Conservation (phyloP, 345 rosid genomes). For the Draba incana region DNA sequence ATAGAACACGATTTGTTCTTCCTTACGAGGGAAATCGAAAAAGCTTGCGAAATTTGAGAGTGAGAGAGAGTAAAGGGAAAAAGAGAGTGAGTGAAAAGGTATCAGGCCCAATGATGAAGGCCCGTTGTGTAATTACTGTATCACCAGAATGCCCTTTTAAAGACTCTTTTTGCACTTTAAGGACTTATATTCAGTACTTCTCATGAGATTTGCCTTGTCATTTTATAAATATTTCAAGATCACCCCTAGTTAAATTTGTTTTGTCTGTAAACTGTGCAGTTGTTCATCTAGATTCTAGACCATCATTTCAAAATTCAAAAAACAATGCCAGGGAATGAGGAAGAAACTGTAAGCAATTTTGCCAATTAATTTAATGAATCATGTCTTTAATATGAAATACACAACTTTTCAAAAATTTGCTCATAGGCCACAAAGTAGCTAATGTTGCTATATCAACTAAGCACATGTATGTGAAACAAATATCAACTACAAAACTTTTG, state of each 20-base stretch:
- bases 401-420: conserved; percentile 1
- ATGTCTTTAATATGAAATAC: conserved; percentile 2
- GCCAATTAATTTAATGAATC: neutral
- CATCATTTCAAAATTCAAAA: neutral
- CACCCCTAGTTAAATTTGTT: no score
- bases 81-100: neutral
- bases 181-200: conserved; percentile 5
- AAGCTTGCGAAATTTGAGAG: conserved; percentile 10
- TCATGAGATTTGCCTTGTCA: no score
- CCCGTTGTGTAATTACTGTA: no score
- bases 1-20: neutral
- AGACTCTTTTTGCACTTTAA: conserved; percentile 9
- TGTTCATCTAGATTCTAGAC: no score
- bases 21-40: conserved; percentile 8
- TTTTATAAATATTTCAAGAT: neutral
- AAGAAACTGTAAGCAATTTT: neutral
- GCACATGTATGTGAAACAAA: neutral
- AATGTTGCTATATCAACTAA: neutral
- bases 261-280: no score
- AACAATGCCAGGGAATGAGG: neutral
- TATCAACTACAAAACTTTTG: neutral
- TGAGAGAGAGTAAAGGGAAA: neutral
- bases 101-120: conserved; percentile 12
- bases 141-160: neutral
- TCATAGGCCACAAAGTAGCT: neutral